phyloP scores from a whole-genome alignment of 2,329 filamentous ascomycete genomes.

The Cladophialophora yegresii region DNA sequence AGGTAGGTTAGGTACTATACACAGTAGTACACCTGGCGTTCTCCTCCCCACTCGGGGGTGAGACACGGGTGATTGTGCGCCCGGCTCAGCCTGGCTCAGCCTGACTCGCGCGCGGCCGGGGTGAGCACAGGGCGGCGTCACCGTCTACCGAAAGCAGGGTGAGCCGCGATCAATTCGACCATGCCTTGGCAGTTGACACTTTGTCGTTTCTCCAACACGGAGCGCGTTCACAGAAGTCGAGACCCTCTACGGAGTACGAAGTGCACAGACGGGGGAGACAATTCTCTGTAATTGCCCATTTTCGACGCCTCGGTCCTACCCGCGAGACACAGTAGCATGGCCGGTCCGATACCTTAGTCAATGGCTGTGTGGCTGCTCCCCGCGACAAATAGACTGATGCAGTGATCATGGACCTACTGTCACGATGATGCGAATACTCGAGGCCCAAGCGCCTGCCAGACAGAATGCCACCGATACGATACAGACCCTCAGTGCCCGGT shows the following conservation, averaged over 20 bases:
- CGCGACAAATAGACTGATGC: neutral
- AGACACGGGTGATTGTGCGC: too few relatives aligned
- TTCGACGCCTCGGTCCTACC: neutral
- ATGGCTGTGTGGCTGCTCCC: neutral
- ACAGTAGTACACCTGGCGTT: too few relatives aligned
- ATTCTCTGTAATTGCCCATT: neutral
- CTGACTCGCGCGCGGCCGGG: too few relatives aligned
- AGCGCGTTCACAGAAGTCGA: neutral
- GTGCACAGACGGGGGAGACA: neutral
- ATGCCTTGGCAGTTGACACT: neutral
- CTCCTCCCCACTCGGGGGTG: too few relatives aligned
- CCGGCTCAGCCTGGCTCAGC: too few relatives aligned
- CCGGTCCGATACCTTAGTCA: neutral
- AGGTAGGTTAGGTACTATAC: too few relatives aligned
- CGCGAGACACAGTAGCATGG: neutral
- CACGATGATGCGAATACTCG: conserved; percentile 60
- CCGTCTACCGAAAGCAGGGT: too few relatives aligned
- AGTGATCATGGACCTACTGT: conserved; percentile 18
- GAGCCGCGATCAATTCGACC: too few relatives aligned
- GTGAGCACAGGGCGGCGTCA: too few relatives aligned
- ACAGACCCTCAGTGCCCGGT: conserved; percentile 79
- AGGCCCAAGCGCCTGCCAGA: conserved; percentile 80
- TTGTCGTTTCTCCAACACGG: neutral
- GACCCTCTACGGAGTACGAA: neutral
- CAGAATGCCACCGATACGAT: conserved; percentile 97